Evolutionary conservation across 345 rosid genomes (phyloP).

Genomic region (Citrus mangshanensis): DNA sequence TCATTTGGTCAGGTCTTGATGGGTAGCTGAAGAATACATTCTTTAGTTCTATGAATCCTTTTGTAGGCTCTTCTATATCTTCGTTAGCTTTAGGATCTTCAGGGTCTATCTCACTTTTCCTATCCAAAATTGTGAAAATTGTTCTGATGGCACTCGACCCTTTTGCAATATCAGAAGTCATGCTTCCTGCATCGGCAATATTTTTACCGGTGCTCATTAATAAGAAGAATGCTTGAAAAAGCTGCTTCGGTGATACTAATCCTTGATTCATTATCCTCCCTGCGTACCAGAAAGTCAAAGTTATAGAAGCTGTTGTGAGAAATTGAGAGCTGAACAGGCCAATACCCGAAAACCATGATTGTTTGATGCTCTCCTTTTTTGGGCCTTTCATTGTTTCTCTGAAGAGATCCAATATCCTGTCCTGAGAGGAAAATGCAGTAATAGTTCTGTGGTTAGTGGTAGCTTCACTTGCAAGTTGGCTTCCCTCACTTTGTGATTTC

Average conservation of each 20-base stretch:
- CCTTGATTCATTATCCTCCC: slow-evolving; percentile 43
- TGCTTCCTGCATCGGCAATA: slow-evolving; percentile 54
- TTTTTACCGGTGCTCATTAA: slow-evolving; percentile 44
- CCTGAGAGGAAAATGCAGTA: slow-evolving; percentile 47
- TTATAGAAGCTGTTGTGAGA: slow-evolving; percentile 32
- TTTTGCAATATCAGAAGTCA: slow-evolving; percentile 46
- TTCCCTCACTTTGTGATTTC: slow-evolving; percentile 36
- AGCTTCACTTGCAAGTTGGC: slow-evolving; percentile 53
- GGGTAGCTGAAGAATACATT: slow-evolving; percentile 39
- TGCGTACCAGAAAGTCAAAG: slow-evolving; percentile 48
- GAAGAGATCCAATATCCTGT: slow-evolving; percentile 34
- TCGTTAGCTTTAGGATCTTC: slow-evolving; percentile 22
- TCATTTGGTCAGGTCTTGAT: slow-evolving; percentile 37
- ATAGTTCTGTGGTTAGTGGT: slow-evolving; percentile 47
- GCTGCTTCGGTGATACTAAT: slow-evolving; percentile 25
- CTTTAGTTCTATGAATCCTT: slow-evolving; percentile 36
- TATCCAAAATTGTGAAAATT: slow-evolving; percentile 32
- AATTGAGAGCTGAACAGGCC: slow-evolving; percentile 46
- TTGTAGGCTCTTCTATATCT: not conserved
- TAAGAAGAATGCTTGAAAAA: slow-evolving; percentile 45
- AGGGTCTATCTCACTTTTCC: slow-evolving; percentile 37
- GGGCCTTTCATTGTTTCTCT: slow-evolving; percentile 35
- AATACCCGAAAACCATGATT: slow-evolving; percentile 48
- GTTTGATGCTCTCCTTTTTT: slow-evolving; percentile 34
- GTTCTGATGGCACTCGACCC: slow-evolving; percentile 33